A percentile compares a stretch with the other conserved stretches of the same genome.
These are phyloP conservation scores for Cyanophora paradoxa DNA, from an alignment of 78 protist species.

Conservation along the genomic window DNA sequence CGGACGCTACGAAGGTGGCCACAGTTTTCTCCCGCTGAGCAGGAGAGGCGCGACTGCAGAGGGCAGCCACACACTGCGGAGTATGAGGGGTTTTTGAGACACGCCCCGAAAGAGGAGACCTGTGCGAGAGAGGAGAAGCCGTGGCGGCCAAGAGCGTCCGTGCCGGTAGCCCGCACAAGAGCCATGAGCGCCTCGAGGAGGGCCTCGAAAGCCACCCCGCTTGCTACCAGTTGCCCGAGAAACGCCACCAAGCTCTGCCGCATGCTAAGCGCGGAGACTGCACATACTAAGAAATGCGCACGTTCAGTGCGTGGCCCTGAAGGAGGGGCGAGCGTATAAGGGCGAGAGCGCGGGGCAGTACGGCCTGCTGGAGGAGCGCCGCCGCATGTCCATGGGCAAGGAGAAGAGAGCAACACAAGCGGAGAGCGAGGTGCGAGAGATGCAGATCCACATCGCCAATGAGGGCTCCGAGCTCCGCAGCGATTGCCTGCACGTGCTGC, in stretches of 20 bases:
- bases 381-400: neutral
- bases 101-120: constrained; percentile 26
- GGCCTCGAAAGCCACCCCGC: too few species aligned
- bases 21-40: neutral
- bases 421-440: constrained; percentile 55
- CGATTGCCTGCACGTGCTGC: neutral
- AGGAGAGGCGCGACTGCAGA: neutral
- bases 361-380: neutral
- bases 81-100: too few species aligned
- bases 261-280: too few species aligned
- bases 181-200: constrained; percentile 42
- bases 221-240: too few species aligned
- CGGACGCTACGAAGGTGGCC: neutral
- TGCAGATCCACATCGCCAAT: constrained; percentile 59
- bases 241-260: too few species aligned
- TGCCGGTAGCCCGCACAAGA: too few species aligned
- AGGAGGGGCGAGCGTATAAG: constrained; percentile 59
- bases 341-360: constrained; percentile 40
- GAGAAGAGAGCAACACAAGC: constrained; percentile 29
- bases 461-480: constrained; percentile 21
- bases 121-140: constrained; percentile 12
- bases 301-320: constrained; percentile 75
- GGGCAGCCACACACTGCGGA: constrained; percentile 59
- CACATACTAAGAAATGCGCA: neutral
- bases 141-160: neutral